Percentiles rank a stretch among this genome's conserved stretches.
Evolutionary conservation across 2,329 filamentous ascomycete genomes (phyloP).

Genomic region (Penicillium corylophilum): DNA sequence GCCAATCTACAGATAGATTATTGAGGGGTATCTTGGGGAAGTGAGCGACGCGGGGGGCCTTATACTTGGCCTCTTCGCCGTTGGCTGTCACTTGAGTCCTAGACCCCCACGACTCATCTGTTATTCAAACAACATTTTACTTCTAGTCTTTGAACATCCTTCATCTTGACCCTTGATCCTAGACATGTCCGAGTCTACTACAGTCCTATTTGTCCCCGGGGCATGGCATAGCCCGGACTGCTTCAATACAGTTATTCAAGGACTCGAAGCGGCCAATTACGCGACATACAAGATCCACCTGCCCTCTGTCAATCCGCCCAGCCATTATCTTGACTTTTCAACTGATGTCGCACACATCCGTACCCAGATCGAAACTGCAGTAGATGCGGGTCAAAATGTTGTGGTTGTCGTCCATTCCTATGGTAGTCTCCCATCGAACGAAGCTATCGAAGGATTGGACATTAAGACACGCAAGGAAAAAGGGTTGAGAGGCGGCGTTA

Average conservation of each 20-base stretch:
- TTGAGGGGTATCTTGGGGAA: too few species aligned
- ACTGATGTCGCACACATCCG: constrained; percentile 2
- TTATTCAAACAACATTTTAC: too few species aligned
- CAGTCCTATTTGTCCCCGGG: constrained; percentile 6
- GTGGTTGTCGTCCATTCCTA: constrained; percentile 9
- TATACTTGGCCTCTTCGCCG: too few species aligned
- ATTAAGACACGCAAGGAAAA: constrained; percentile 1
- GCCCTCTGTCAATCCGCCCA: not conserved
- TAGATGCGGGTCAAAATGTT: constrained; percentile 1
- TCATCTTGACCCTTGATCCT: too few species aligned
- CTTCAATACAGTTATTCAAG: constrained; percentile 2
- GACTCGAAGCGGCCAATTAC: constrained; percentile 6
- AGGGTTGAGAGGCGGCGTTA: constrained; percentile 4
- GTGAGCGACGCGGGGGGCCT: too few species aligned
- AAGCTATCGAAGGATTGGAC: constrained; percentile 7
- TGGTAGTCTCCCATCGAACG: constrained; percentile 2
- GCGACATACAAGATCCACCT: constrained; percentile 4
- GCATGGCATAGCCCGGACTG: constrained; percentile 7
- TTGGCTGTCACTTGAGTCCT: too few species aligned
- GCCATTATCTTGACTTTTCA: not conserved
- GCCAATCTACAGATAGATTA: too few species aligned
- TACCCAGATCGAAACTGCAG: not conserved
- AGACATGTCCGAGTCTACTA: not conserved
- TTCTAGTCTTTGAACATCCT: too few species aligned
- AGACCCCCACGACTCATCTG: too few species aligned